Evolutionary conservation across 331 rosid species (phyloP).

Genomic region (Dryas integrifolia): DNA sequence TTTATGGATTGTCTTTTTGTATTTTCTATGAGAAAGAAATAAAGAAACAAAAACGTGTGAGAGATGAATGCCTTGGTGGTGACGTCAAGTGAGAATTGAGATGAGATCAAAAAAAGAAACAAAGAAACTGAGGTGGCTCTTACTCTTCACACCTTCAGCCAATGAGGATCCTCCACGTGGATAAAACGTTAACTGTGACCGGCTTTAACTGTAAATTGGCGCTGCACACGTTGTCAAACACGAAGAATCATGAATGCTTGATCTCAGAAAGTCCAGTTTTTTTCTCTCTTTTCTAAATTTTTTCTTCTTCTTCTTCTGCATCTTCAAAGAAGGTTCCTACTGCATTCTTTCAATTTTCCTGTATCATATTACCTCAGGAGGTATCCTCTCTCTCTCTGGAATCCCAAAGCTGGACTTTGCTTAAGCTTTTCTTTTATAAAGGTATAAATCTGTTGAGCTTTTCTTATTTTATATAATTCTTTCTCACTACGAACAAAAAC

Average conservation of each 20-base stretch:
- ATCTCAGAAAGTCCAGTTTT: neutral
- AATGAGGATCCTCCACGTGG: neutral
- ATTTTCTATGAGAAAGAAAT: too few species aligned
- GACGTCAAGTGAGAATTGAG: neutral
- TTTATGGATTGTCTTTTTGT: too few species aligned
- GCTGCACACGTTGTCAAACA: neutral
- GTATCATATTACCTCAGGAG: neutral
- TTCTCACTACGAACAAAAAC: neutral
- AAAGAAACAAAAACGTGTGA: too few species aligned
- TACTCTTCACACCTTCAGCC: neutral
- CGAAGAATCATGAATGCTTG: neutral
- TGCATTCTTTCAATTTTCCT: neutral
- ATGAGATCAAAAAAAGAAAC: too few species aligned
- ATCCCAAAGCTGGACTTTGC: neutral
- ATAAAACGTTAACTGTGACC: too few species aligned
- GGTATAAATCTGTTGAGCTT: neutral
- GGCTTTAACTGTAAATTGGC: neutral
- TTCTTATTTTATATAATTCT: neutral
- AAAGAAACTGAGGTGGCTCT: neutral
- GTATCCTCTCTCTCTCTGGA: neutral
- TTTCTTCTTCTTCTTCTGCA: constrained; percentile 6
- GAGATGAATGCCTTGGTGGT: neutral
- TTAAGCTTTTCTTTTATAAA: neutral
- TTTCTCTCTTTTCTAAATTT: neutral
- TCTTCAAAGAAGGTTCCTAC: constrained; percentile 10